These are phyloP conservation scores for Lojkania enalia DNA, from an alignment of 2,329 filamentous ascomycete species.

Conservation along the genomic window DNA sequence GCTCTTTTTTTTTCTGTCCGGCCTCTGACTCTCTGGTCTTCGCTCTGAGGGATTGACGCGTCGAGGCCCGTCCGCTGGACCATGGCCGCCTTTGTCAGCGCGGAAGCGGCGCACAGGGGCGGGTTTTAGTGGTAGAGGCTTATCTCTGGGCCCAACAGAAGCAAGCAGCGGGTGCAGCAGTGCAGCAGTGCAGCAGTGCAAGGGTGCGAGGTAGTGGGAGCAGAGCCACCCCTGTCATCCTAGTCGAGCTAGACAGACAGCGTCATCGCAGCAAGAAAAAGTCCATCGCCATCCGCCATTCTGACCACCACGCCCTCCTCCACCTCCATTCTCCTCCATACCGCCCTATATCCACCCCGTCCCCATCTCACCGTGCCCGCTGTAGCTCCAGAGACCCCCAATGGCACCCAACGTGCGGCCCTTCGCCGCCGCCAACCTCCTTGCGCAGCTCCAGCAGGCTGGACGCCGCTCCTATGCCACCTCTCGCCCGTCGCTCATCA, in stretches of 20 bases:
- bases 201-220: too few species aligned
- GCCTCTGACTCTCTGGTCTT: too few species aligned
- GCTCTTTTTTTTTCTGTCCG: not conserved
- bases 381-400: slow-evolving; percentile 15
- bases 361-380: slow-evolving; percentile 8
- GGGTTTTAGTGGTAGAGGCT: slow-evolving; percentile 9
- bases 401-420: slow-evolving; percentile 45
- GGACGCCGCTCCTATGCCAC: slow-evolving; percentile 42
- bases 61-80: not conserved
- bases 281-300: slow-evolving; percentile 2
- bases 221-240: not conserved
- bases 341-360: slow-evolving; percentile 6
- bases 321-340: not conserved
- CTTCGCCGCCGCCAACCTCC: slow-evolving; percentile 33
- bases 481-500: slow-evolving; percentile 37
- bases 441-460: slow-evolving; percentile 39
- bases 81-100: slow-evolving; percentile 5
- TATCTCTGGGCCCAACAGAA: slow-evolving; percentile 10
- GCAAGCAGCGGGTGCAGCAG: slow-evolving; percentile 1
- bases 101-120: slow-evolving; percentile 3
- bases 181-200: too few species aligned
- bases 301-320: not conserved
- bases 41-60: not conserved
- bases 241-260: slow-evolving; percentile 4
- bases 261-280: slow-evolving; percentile 18